Base-by-base conservation (phyloP, 1,284 basidiomycete genomes). In the Trichosporon sp. region DNA sequence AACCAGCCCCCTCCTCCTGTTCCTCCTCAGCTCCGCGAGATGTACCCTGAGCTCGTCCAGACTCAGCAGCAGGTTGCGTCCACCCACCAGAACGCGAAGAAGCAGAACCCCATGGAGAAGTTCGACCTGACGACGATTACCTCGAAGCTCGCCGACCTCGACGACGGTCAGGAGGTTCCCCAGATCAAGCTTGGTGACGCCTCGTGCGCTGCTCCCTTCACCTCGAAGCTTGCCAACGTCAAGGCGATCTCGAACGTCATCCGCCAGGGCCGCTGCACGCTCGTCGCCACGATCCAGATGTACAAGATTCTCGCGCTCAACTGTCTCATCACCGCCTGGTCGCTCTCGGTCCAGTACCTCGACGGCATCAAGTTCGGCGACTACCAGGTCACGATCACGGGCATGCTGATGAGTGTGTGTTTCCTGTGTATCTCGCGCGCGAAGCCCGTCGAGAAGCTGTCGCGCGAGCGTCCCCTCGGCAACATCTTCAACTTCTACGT, bases 351-450 rank as follows among this genome's bases (percentile, higher is more conserved):
- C 27, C 94, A 96, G 82, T 97, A 98, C 79, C 86, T 98, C 18
- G 94, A 98, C 74, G 95, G 95, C 29, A 96, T 98, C 87, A 98
- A 98, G 83, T 97, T 94, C 82, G 95, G 95, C 29, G 95, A 98
- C 81, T 98, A 98, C 80, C 92, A 96, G 79, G 90, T 94, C 21
- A 95, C 93, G 1, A 89, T 95, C 71, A 94, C 90, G 0, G 93
- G 95, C 25, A 94, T 97, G 89, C 86, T 97, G 77, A 96, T 97
- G 94, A 93, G 92, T 32, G 92, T 97, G 31, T 98, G 95, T 83
- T 98, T 98, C 88, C 85, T 96, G 81, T 97, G 93, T 80, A 97
- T 97, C 72, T 97, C 94, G 58, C 89, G 94, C 9, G 95, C 94
- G n/a, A 93, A 95, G 92, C 92, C 94, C 27, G 91, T 96, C 18